A percentile compares a stretch with the other conserved stretches of the same genome.
These are phyloP conservation scores for Fusarium pseudocircinatum DNA, from an alignment of 2,329 filamentous ascomycete species.

Conservation along the genomic window DNA sequence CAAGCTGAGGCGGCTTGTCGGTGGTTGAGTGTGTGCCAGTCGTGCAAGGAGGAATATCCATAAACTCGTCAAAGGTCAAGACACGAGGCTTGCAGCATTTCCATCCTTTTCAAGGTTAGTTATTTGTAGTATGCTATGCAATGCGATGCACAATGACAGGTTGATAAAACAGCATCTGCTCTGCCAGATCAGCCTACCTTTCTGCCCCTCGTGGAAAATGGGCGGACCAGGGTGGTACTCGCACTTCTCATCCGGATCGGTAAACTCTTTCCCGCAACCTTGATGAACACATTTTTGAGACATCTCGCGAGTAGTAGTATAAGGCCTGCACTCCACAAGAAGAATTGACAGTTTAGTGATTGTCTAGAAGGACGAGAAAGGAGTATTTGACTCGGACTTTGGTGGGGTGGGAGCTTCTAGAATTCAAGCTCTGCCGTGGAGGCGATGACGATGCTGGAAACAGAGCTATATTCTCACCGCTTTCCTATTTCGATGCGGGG, in stretches of 20 bases:
- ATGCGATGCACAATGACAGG: neutral
- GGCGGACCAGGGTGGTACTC: conserved; percentile 93
- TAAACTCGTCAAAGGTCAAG: conserved; percentile 98
- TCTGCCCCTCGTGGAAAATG: conserved; percentile 97
- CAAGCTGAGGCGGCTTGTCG: conserved; percentile 71
- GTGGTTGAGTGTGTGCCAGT: conserved; percentile 91
- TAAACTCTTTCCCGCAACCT: conserved; percentile 90
- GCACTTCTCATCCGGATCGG: conserved; percentile 84
- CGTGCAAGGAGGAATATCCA: conserved; percentile 90
- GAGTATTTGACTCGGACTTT: conserved; percentile 17
- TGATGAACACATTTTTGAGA: conserved; percentile 94
- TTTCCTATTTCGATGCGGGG: conserved; percentile 49
- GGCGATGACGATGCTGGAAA: conserved; percentile 40
- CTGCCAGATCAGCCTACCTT: conserved; percentile 69
- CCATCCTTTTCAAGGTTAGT: conserved; percentile 74
- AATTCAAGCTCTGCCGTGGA: conserved; percentile 41
- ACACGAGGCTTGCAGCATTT: conserved; percentile 98
- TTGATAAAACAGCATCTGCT: neutral
- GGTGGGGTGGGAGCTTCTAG: conserved; percentile 55
- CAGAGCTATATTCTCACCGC: conserved; percentile 46
- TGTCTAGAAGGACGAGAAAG: neutral
- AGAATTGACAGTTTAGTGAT: conserved; percentile 3
- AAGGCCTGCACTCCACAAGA: neutral
- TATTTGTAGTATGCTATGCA: neutral
- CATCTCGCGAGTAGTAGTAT: conserved; percentile 56